Evolutionary conservation across 805 yeast genomes (phyloP).

Genomic region (Candida caryicola): DNA sequence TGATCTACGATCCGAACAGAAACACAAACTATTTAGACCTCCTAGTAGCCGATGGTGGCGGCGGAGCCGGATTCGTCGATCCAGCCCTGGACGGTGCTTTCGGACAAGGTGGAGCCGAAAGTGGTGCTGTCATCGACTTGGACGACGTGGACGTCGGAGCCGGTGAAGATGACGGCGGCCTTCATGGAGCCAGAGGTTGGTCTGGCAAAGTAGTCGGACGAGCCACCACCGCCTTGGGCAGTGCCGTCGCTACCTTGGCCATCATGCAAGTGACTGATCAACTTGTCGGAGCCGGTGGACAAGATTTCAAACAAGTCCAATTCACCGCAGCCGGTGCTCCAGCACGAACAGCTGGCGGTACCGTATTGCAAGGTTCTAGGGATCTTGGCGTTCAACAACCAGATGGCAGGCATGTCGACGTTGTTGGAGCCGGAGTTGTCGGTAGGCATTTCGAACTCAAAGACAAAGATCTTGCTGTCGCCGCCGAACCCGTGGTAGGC

Average conservation of each 20-base stretch:
- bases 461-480: slow-evolving; percentile 75
- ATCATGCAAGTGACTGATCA: slow-evolving; percentile 80
- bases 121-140: slow-evolving; percentile 49
- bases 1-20: background rate
- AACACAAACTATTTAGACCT: background rate
- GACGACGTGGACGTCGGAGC: slow-evolving; percentile 56
- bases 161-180: slow-evolving; percentile 82
- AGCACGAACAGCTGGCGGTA: slow-evolving; percentile 81
- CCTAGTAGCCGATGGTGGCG: slow-evolving; percentile 26
- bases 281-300: slow-evolving; percentile 66
- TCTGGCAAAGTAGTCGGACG: slow-evolving; percentile 83
- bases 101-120: slow-evolving; percentile 53
- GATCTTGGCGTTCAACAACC: slow-evolving; percentile 92
- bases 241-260: slow-evolving; percentile 66
- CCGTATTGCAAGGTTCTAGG: slow-evolving; percentile 98
- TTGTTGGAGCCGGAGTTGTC: slow-evolving; percentile 54
- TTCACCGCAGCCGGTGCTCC: slow-evolving; percentile 98
- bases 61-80: slow-evolving; percentile 49
- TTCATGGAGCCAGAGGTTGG: slow-evolving; percentile 75
- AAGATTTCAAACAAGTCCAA: slow-evolving; percentile 91
- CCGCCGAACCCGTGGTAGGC: slow-evolving; percentile 96
- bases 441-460: slow-evolving; percentile 92
- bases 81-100: slow-evolving; percentile 60
- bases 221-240: slow-evolving; percentile 75
- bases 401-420: slow-evolving; percentile 96